Evolutionary conservation across 192 early-diverging fungal genomes (phyloP).

Genomic region (Geranomyces variabilis): DNA sequence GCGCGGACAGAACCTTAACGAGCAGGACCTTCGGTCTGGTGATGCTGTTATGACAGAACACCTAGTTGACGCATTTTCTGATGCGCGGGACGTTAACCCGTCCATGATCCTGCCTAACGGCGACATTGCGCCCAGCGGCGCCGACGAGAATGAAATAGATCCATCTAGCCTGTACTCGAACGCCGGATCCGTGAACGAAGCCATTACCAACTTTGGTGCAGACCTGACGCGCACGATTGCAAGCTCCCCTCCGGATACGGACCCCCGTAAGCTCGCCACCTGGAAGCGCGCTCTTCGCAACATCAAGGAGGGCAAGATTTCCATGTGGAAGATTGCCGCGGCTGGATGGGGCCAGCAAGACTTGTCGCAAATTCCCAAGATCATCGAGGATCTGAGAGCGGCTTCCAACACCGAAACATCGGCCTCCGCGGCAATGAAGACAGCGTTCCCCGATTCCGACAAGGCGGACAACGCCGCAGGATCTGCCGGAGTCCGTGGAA

Average conservation of each 20-base stretch:
- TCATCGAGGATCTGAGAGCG: neutral
- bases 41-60: neutral
- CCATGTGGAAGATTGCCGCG: neutral
- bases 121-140: neutral
- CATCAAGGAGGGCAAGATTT: neutral
- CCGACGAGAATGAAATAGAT: neutral
- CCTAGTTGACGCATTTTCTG: neutral
- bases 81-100: neutral
- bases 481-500: too few relatives aligned
- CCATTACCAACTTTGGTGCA: neutral
- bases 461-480: too few relatives aligned
- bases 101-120: neutral
- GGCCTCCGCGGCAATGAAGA: too few relatives aligned
- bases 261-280: neutral
- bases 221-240: neutral
- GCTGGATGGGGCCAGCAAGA: neutral
- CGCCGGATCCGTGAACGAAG: neutral
- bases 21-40: neutral
- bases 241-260: neutral
- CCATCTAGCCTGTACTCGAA: neutral
- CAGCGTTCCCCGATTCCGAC: too few relatives aligned
- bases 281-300: neutral
- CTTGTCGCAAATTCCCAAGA: neutral
- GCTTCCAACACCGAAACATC: neutral
- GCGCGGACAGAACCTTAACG: too few relatives aligned